Evolutionary conservation across 176 grass and related monocot genomes (phyloP).

Genomic region (Cenchrus fungigraminus): DNA sequence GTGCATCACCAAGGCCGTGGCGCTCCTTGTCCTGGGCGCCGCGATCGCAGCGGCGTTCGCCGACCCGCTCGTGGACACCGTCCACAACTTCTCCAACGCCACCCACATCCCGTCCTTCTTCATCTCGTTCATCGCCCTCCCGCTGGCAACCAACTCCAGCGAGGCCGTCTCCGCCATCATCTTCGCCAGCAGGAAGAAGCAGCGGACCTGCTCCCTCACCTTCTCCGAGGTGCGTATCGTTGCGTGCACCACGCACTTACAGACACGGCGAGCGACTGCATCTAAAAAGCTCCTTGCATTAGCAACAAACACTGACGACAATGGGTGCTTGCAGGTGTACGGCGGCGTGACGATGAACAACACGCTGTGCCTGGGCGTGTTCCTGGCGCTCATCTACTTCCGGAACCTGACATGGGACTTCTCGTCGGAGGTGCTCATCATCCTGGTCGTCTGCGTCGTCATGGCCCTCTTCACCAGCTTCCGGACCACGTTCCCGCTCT

Average conservation of each 20-base stretch:
- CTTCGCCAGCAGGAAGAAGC: constrained; percentile 88
- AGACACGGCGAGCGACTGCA: background rate
- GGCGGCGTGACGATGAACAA: constrained; percentile 98
- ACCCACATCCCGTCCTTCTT: constrained; percentile 89
- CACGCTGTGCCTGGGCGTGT: constrained; percentile 85
- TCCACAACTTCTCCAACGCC: constrained; percentile 90
- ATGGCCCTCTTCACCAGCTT: constrained; percentile 96
- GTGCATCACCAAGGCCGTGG: constrained; percentile 70
- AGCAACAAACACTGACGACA: background rate
- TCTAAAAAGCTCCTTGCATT: background rate
- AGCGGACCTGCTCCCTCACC: constrained; percentile 77
- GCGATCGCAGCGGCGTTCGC: constrained; percentile 78
- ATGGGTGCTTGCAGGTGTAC: constrained; percentile 62
- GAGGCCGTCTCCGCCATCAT: constrained; percentile 94
- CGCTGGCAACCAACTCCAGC: constrained; percentile 96
- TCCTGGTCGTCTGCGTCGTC: constrained; percentile 76
- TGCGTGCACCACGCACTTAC: background rate
- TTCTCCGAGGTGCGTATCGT: constrained; percentile 74
- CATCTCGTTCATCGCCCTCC: constrained; percentile 93
- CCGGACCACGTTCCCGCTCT: constrained; percentile 85
- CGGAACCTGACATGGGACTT: constrained; percentile 90
- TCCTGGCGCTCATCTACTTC: constrained; percentile 82
- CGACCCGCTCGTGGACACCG: constrained; percentile 90
- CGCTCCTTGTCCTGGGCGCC: constrained; percentile 64
- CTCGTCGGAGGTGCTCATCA: constrained; percentile 88